Base-by-base conservation (phyloP, 768 basidiomycete species). In the Tremella yokohamensis region DNA sequence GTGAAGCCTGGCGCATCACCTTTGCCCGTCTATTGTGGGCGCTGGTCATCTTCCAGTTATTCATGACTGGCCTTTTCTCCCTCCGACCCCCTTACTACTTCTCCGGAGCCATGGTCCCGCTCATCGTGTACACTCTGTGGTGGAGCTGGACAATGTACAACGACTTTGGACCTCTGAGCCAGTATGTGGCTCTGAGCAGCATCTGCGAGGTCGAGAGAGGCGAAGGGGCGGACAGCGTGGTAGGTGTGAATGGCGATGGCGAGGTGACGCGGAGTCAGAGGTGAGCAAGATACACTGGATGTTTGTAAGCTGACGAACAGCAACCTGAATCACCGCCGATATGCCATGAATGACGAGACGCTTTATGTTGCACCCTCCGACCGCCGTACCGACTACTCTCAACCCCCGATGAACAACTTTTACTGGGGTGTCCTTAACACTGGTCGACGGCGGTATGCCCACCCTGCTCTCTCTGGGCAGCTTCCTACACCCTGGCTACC, bases 1-100 rank as follows among this genome's bases (percentile, higher is more conserved):
- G 96, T 1, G 92, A 97, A 79, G 96, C 93, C 1, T 98, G 96
- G 94, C 90, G 91, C 0, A 85, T 97, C 65, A 93, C 96, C 0
- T 97, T 93, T 75, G 83, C 85, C 24, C 88, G 94, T 7, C 84
- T 96, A 40, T 86, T 93, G 29, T 90, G 89, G 87, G 93, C 89
- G 45, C 83, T 98, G 56, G 73, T 94, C 73, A 89, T 94, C 54
- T 98, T 93, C 81, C 85, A 93, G 56, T 74, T 92, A 45, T 96
- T 98, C 81, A 98, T 98, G 96, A 89, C 86, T 45, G 93, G 93
- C 48, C 87, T 96, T 64, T 97, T 99, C 80, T 85, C 86, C 34
- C 83, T 81, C 61, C 85, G 78, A 65, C 79, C 85, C 67, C 82
- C 81, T 9, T 84, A 82, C 66, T 77, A 84, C 44, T 80, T 86